Conservation (phyloP, 2,329 filamentous ascomycete genomes). For the Biscogniauxia sp. region DNA sequence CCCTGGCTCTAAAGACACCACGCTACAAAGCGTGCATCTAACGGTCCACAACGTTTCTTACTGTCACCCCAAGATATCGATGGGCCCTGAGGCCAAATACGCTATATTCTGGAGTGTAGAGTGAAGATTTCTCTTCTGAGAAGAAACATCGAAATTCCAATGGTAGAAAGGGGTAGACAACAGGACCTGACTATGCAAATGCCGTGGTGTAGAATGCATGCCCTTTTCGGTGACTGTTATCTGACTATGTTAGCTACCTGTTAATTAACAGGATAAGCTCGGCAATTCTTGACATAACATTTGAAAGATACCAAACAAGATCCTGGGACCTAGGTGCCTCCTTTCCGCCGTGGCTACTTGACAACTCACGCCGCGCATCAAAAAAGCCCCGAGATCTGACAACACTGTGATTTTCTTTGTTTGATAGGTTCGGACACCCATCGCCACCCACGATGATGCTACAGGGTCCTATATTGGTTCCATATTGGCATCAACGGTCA, state of each 20-base stretch:
- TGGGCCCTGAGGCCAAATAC: not conserved
- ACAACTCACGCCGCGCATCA: not conserved
- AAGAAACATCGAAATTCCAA: not conserved
- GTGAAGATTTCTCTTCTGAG: not conserved
- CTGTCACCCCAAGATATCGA: not conserved
- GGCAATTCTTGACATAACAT: not conserved
- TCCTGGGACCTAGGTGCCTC: no score
- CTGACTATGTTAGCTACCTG: not conserved
- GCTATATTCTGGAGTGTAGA: not conserved
- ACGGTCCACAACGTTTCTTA: not conserved
- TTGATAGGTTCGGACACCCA: not conserved
- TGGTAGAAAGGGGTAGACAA: not conserved
- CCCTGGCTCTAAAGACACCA: not conserved
- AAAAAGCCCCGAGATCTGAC: not conserved
- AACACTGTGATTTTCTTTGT: not conserved
- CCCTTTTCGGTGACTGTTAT: not conserved
- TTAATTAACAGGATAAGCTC: not conserved
- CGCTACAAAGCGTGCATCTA: not conserved
- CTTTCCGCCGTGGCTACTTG: not conserved
- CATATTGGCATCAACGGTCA: not conserved
- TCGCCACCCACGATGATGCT: not conserved
- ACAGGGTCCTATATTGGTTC: not conserved
- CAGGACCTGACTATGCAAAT: not conserved
- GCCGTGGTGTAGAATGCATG: not conserved
- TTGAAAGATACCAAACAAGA: not conserved